These are phyloP conservation scores for Parathielavia hyrcaniae DNA, from an alignment of 495 filamentous ascomycete genomes.

Conservation along the genomic window DNA sequence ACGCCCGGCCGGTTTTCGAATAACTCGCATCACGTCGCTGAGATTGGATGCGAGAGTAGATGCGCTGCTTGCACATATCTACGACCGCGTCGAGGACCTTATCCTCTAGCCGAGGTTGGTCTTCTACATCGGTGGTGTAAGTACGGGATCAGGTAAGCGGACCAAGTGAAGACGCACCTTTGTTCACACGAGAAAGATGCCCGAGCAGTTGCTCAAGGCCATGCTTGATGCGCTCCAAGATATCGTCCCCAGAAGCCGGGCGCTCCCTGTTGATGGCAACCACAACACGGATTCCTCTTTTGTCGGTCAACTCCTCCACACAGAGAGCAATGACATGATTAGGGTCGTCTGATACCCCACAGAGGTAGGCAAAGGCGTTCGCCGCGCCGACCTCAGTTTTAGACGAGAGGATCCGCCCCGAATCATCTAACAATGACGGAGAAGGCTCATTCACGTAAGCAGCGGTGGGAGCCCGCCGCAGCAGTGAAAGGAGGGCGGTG, in stretches of 20 bases:
- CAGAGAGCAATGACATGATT: constrained; percentile 37
- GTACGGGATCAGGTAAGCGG: constrained; percentile 3
- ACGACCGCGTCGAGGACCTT: constrained; percentile 32
- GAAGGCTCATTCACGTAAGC: constrained; percentile 14
- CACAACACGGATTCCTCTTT: constrained; percentile 28
- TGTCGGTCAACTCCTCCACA: constrained; percentile 29
- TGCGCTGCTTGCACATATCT: constrained; percentile 33
- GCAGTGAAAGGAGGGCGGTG: constrained; percentile 28
- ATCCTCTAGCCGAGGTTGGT: constrained; percentile 17
- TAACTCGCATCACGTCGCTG: constrained; percentile 5
- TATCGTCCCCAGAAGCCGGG: neutral
- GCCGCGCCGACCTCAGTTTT: constrained; percentile 30
- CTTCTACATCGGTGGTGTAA: neutral
- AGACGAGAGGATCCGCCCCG: constrained; percentile 27
- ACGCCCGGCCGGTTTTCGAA: constrained; percentile 1
- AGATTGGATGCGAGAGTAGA: constrained; percentile 27
- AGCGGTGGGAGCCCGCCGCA: constrained; percentile 6
- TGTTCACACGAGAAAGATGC: constrained; percentile 19
- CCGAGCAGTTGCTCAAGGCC: constrained; percentile 31
- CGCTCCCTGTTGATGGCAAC: constrained; percentile 36
- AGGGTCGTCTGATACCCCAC: constrained; percentile 29
- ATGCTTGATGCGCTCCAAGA: constrained; percentile 26
- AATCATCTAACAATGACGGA: neutral
- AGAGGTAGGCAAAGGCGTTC: constrained; percentile 37
- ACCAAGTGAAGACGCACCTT: constrained; percentile 12